Base-by-base conservation (phyloP, 495 filamentous ascomycete species). In the Annulohypoxylon bovei region DNA sequence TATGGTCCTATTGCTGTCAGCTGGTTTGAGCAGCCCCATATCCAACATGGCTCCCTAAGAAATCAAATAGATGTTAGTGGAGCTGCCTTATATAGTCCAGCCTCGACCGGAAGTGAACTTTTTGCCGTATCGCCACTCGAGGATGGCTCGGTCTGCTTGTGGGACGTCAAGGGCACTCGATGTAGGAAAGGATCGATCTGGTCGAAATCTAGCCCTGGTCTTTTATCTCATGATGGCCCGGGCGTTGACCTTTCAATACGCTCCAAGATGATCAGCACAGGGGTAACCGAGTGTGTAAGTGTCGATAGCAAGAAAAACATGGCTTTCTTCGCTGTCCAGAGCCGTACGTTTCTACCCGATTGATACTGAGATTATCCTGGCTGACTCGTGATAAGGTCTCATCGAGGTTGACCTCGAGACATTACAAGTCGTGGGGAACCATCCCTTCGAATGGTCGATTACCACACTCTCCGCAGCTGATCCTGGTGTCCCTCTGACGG, bases 361-460 rank as follows among this genome's bases (percentile, higher is more conserved):
- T 35, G 16, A 27, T 40, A 14, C 20, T 28, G 44, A 49, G 27
- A 56, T 25, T 23, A 30, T 1, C 22, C 8, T 37, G 32, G 57
- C 79, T 82, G 37, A 81, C 74, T 18, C 59, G 11, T 53, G 33
- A 40, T 54, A 61, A 88, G 85, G 82, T 35, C 85, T 97, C 33
- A 90, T 93, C 46, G 92, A 95, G 73, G 86, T 97, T 16, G 93
- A 97, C 75, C 80, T 98, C n/a, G 83, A 88, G 57, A 94, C 92
- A 0, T 79, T 97, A 5, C 86, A 87, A 37, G 84, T 93, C 23
- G 79, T 94, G 9, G 89, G 88, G 6, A 87, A 88, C 57, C 87
- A 93, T 61, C 85, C 87, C 32, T 97, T 92, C 72, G 91, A 93
- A 0, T 96, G 90, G 84, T 88, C 91, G 16, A 93, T 98, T 46